These are phyloP conservation scores for Aspergillus ellipticus DNA, from an alignment of 495 filamentous ascomycete genomes.

Conservation along the genomic window DNA sequence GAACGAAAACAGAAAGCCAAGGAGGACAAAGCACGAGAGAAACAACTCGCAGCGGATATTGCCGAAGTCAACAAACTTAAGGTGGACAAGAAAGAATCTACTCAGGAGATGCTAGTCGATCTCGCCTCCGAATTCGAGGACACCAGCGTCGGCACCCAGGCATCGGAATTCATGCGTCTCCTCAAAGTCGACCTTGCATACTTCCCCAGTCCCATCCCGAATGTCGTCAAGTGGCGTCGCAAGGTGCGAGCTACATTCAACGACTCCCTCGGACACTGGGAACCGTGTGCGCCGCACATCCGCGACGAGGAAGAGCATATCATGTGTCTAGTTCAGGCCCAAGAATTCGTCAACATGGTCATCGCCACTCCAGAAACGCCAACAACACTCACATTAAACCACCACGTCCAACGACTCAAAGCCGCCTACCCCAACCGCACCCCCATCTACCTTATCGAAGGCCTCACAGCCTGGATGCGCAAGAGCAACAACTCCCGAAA, in stretches of 20 bases:
- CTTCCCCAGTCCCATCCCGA: constrained; percentile 48
- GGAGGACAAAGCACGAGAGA: constrained; percentile 60
- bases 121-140: constrained; percentile 55
- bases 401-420: constrained; percentile 56
- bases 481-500: constrained; percentile 68
- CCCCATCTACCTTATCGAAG: constrained; percentile 75
- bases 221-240: constrained; percentile 71
- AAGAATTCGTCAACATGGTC: constrained; percentile 65
- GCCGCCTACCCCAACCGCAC: constrained; percentile 47
- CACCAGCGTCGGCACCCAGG: constrained; percentile 45
- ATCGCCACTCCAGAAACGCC: constrained; percentile 29
- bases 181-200: constrained; percentile 54
- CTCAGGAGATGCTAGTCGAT: constrained; percentile 82
- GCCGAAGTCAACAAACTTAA: constrained; percentile 72
- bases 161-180: constrained; percentile 51
- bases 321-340: constrained; percentile 61
- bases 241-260: constrained; percentile 64
- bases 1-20: constrained; percentile 46
- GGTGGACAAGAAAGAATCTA: constrained; percentile 71
- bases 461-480: constrained; percentile 61
- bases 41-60: constrained; percentile 63
- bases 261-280: constrained; percentile 58
- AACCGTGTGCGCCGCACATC: constrained; percentile 58
- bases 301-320: constrained; percentile 60
- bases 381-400: constrained; percentile 42